A percentile compares a stretch with the other conserved stretches of the same genome.
These are phyloP conservation scores for Paxillus rubicundulus DNA, from an alignment of 768 basidiomycete species.

Conservation along the genomic window DNA sequence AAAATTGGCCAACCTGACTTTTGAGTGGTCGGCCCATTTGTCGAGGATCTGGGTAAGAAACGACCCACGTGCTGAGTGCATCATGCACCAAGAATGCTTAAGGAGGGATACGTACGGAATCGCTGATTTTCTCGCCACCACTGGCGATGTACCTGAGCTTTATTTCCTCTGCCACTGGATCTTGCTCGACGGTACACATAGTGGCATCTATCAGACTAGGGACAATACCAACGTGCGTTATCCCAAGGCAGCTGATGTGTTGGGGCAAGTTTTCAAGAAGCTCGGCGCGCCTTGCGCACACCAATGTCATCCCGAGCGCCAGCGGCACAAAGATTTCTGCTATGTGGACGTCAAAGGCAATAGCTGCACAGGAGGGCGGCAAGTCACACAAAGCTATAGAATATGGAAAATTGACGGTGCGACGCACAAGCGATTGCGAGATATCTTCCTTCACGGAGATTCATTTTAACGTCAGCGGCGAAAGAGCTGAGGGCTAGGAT, in stretches of 20 bases:
- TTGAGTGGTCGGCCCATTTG: slow-evolving; percentile 46
- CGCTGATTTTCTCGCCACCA: slow-evolving; percentile 54
- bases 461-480: slow-evolving; percentile 19
- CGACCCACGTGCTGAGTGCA: not conserved
- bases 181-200: slow-evolving; percentile 30
- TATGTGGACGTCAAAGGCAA: slow-evolving; percentile 53
- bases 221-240: slow-evolving; percentile 52
- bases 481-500: slow-evolving; percentile 29
- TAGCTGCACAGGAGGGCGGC: slow-evolving; percentile 31
- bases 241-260: slow-evolving; percentile 38
- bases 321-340: slow-evolving; percentile 42
- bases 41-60: slow-evolving; percentile 35
- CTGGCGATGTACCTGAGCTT: slow-evolving; percentile 44
- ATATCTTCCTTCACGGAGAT: slow-evolving; percentile 31
- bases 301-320: slow-evolving; percentile 43
- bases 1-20: slow-evolving; percentile 46
- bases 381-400: not conserved
- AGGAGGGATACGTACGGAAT: slow-evolving; percentile 36
- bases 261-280: slow-evolving; percentile 43
- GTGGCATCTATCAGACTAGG: slow-evolving; percentile 54
- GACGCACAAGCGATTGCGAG: slow-evolving; percentile 45
- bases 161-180: slow-evolving; percentile 30
- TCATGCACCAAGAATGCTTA: not conserved
- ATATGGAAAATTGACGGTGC: not conserved
- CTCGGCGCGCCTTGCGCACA: slow-evolving; percentile 39